Percentiles rank a stretch among this genome's conserved stretches.
Conservation (phyloP, 345 rosid species). For the Firmiana major region DNA sequence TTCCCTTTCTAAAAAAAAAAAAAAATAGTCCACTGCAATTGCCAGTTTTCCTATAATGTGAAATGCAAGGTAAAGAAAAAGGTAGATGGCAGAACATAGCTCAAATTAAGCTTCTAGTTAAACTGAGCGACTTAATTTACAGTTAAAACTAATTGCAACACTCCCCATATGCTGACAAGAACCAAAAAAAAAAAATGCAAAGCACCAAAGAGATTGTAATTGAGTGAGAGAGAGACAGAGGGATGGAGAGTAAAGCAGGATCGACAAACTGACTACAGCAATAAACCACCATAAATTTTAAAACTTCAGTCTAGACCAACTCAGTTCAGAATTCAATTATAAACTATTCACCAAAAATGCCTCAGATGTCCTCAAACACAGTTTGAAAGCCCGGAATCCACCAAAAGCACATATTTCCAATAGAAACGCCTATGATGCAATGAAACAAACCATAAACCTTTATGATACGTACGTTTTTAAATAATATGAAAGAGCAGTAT, state of each 20-base stretch:
- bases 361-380: neutral
- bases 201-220: neutral
- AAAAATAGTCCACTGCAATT: neutral
- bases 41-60: neutral
- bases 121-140: neutral
- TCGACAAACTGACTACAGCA: neutral
- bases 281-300: neutral
- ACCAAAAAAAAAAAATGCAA: neutral
- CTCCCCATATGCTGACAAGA: neutral
- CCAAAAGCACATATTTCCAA: neutral
- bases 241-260: neutral
- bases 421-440: neutral
- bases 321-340: neutral
- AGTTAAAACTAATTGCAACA: neutral
- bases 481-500: neutral
- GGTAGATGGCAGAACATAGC: neutral
- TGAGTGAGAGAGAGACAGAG: neutral
- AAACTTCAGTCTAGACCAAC: neutral
- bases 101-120: neutral
- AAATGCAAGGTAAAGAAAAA: neutral
- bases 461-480: neutral
- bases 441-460: constrained; percentile 1
- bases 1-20: too few relatives aligned
- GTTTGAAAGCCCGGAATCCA: neutral
- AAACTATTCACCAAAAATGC: neutral